A percentile compares a stretch with the other conserved stretches of the same genome.
Evolutionary conservation across 2,329 filamentous ascomycete genomes (phyloP).

Genomic region (Cyclaneusma minus): DNA sequence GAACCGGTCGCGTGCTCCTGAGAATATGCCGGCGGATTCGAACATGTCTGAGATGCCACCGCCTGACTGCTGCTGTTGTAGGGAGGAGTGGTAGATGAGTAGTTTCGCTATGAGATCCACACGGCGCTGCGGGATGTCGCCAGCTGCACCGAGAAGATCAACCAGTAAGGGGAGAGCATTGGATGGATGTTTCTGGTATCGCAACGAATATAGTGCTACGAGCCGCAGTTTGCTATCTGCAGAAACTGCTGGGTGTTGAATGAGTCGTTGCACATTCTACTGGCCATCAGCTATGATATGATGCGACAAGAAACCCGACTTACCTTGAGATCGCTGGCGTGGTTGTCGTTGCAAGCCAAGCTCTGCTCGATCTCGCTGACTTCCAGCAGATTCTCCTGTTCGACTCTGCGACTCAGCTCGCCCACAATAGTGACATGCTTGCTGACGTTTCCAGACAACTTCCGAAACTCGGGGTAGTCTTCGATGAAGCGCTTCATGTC

Average conservation of each 20-base stretch:
- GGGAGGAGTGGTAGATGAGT: constrained; percentile 69
- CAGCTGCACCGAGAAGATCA: constrained; percentile 72
- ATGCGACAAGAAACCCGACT: constrained; percentile 7
- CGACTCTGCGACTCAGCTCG: constrained; percentile 78
- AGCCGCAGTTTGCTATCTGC: constrained; percentile 74
- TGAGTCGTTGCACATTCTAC: constrained; percentile 70
- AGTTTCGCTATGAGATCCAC: constrained; percentile 72
- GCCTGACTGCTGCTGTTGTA: constrained; percentile 62
- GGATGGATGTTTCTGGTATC: constrained; percentile 75
- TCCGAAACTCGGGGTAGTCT: constrained; percentile 95
- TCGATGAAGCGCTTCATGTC: constrained; percentile 99
- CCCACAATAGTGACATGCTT: constrained; percentile 95
- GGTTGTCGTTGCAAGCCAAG: constrained; percentile 91
- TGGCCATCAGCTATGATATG: constrained; percentile 14
- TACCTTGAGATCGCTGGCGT: constrained; percentile 80
- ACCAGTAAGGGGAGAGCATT: constrained; percentile 74
- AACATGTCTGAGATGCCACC: constrained; percentile 84
- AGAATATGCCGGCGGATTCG: constrained; percentile 81
- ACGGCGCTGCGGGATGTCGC: constrained; percentile 59
- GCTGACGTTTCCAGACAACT: constrained; percentile 92
- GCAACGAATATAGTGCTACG: constrained; percentile 85
- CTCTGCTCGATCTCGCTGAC: constrained; percentile 96
- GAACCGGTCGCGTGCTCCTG: constrained; percentile 71
- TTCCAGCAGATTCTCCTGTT: constrained; percentile 76
- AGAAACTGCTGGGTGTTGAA: constrained; percentile 64